Evolutionary conservation across 305 asterid species (phyloP).

Genomic region (Fraxinus baroniana): DNA sequence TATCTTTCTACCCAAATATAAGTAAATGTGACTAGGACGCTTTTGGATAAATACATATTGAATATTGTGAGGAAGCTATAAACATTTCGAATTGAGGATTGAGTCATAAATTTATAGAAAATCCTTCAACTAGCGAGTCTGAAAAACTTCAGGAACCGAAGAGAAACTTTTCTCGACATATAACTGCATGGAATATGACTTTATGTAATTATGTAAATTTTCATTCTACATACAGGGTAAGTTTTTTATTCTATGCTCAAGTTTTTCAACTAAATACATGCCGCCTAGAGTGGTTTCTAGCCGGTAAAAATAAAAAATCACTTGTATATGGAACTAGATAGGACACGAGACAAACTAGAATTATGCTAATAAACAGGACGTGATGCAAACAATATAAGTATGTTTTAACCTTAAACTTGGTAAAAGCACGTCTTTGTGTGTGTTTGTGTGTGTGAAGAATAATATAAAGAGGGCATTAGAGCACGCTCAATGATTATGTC

Average conservation of each 20-base stretch:
- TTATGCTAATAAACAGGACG: neutral
- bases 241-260: neutral
- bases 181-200: neutral
- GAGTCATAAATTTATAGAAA: neutral
- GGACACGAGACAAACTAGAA: neutral
- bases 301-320: neutral
- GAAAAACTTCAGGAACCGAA: neutral
- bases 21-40: neutral
- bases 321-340: neutral
- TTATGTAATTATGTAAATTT: too few species aligned
- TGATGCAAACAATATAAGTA: too few species aligned
- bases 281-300: neutral
- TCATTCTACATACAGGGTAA: neutral
- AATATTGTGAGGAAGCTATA: neutral
- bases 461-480: conserved; percentile 1
- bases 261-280: neutral
- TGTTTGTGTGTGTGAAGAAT: neutral
- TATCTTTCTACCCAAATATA: neutral
- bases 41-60: neutral
- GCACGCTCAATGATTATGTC: conserved; percentile 52
- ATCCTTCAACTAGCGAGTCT: neutral
- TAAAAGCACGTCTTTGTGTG: too few species aligned
- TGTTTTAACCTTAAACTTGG: too few species aligned
- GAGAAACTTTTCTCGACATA: neutral
- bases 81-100: neutral